Evolutionary conservation across 306 rosid species (phyloP), one percentile per base, ranked within the genome.

Genomic region (Vigna radiata): DNA sequence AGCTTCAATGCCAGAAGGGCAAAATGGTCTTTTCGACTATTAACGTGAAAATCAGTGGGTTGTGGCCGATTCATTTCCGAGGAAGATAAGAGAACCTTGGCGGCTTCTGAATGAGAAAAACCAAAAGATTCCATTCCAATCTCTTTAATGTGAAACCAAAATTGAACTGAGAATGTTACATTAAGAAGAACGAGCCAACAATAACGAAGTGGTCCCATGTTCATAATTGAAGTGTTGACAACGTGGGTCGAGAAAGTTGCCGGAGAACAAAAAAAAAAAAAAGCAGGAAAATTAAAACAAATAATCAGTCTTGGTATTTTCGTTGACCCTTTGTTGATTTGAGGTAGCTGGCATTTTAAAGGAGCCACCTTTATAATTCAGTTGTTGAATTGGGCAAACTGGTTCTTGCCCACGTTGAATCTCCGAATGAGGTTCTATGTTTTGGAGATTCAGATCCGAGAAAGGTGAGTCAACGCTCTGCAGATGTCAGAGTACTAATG

Each of bases 401-500:
- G 37, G 59, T 43, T 33, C 60, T 52, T 18, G 13, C 21, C 17
- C 71, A 9, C 2, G 49, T 54, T 64, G 68, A 75, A 68, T 58
- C 60, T 59, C 55, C 36, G 68, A 10, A 13, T 41, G 78, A 54
- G 82, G 66, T 25, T 72, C 66, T 67, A 18, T 25, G 29, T 63
- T 27, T 53, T 62, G 72, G 58, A 53, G 54, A 53, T 43, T 43
- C 74, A 80, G 87, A 88, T 88, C 90, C 66, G 58, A 17, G 74
- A 61, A 52, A 69, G 83, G 81, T 79, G 78, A 68, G 83, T 61
- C 81, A 68, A 21, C 60, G 25, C 19, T 39, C 27, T 68, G 13
- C 15, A 27, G 5, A 50, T 37, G 54, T 17, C 27, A 17, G 6
- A 64, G 39, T 52, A 16, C 56, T 58, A 75, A 73, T 73, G 75